Evolutionary conservation across 805 yeast genomes (phyloP).

Genomic region (Zygotorulaspora sp.): DNA sequence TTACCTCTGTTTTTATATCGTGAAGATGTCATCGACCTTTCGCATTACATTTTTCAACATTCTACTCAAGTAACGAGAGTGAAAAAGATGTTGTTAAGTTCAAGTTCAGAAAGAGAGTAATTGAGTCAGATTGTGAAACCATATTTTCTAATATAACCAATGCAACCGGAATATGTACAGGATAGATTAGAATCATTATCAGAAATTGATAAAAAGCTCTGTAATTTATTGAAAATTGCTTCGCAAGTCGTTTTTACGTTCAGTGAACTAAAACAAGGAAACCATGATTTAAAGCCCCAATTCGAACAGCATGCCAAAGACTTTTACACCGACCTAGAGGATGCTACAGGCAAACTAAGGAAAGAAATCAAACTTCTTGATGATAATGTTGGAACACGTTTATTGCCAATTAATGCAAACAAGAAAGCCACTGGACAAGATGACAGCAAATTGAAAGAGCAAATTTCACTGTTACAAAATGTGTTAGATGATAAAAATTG

Average conservation of each 20-base stretch:
- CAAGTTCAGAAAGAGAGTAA: too few species aligned
- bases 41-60: too few species aligned
- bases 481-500: constrained; percentile 4
- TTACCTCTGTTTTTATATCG: too few species aligned
- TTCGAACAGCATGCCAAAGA: constrained; percentile 28
- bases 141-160: too few species aligned
- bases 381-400: constrained; percentile 29
- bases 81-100: too few species aligned
- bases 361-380: constrained; percentile 30
- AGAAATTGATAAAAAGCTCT: constrained; percentile 26
- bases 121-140: too few species aligned
- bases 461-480: constrained; percentile 18
- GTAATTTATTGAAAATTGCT: constrained; percentile 28
- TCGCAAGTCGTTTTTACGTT: constrained; percentile 31
- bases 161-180: constrained; percentile 32
- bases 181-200: constrained; percentile 30
- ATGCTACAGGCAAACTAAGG: constrained; percentile 22
- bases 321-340: constrained; percentile 26
- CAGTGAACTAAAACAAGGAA: constrained; percentile 32
- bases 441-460: constrained; percentile 32
- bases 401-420: constrained; percentile 31
- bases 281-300: constrained; percentile 26
- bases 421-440: constrained; percentile 35
- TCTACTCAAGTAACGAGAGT: too few species aligned
- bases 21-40: too few species aligned